Evolutionary conservation across 495 filamentous ascomycete species (phyloP), one percentile per base, ranked within the genome.

Genomic region (Aspergillus steynii): DNA sequence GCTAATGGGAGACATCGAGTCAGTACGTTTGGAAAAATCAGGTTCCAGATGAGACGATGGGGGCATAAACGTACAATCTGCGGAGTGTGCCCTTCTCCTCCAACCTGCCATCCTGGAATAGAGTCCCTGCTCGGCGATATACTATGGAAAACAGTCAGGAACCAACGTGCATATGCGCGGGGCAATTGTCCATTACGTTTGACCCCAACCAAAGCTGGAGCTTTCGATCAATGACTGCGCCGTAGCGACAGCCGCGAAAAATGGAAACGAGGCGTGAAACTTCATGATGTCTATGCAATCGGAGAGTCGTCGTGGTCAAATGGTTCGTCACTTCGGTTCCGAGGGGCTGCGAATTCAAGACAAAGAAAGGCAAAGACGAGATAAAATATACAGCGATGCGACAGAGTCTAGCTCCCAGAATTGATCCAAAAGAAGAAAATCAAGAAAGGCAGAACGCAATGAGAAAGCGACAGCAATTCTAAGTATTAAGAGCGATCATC

Each of bases 141-240:
- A 47, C 82, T 86, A 63, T 48, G 48, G 53, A 49, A 29, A 55
- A 25, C 58, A 34, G 62, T 80, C 58, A 80, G 74, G 31, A 32
- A 60, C 46, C 51, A 51, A 52, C 2, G 48, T 34, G 20, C 14
- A 53, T 37, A 55, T 48, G 10, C 10, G 29, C 14, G 55, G 42
- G 25, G 25, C 26, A 56, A 3, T 12, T 46, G 27, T 20, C 15
- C 31, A 45, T 48, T 78, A 90, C 88, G 82, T 87, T 53, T 77
- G 74, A 56, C 83, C 83, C 66, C 89, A 84, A 25, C 92, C 92
- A 71, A 97, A 97, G 70, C 90, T 93, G 29, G 81, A 87, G 74
- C 75, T 87, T 55, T 88, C 83, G 64, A 87, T 77, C 10, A 88
- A 77, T 48, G 82, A 83, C 64, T 89, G 83, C 42, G 87, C 86